These are phyloP conservation scores for Hypoxylon perforatum DNA, from an alignment of 495 filamentous ascomycete species.

Conservation along the genomic window DNA sequence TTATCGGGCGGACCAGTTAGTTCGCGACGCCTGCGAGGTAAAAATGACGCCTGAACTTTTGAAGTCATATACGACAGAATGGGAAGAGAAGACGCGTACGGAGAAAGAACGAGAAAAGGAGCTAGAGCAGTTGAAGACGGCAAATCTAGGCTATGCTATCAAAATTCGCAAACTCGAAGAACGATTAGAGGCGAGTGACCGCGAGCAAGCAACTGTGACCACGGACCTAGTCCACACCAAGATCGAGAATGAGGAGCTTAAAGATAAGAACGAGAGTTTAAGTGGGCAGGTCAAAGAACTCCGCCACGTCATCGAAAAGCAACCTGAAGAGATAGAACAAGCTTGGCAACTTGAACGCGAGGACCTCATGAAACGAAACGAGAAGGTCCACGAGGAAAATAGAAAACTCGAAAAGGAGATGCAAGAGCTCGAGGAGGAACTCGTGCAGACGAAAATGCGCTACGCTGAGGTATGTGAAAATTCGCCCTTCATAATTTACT, in stretches of 20 bases:
- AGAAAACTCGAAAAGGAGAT: conserved; percentile 87
- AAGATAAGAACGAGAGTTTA: conserved; percentile 87
- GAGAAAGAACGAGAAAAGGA: conserved; percentile 87
- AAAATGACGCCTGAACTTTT: conserved; percentile 84
- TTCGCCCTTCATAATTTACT: neutral
- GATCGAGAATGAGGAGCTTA: conserved; percentile 90
- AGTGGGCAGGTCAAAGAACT: conserved; percentile 85
- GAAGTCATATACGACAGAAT: conserved; percentile 82
- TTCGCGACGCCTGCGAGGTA: conserved; percentile 92
- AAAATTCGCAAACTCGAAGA: conserved; percentile 88
- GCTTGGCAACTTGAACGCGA: conserved; percentile 88
- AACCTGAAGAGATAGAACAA: conserved; percentile 88
- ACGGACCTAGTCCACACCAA: conserved; percentile 90
- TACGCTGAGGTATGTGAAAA: conserved; percentile 84
- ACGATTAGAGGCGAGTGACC: conserved; percentile 86
- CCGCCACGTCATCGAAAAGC: conserved; percentile 83
- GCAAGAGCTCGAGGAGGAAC: conserved; percentile 91
- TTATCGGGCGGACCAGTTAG: conserved; percentile 91
- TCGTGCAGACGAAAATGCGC: conserved; percentile 94
- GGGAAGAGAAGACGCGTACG: conserved; percentile 84
- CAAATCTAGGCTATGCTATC: conserved; percentile 69
- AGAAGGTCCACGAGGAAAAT: conserved; percentile 95
- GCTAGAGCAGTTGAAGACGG: conserved; percentile 76
- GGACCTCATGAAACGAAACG: conserved; percentile 88
- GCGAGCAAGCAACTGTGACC: conserved; percentile 91